Evolutionary conservation across 2,329 filamentous ascomycete species (phyloP).

Genomic region (Diaporthe sp.): DNA sequence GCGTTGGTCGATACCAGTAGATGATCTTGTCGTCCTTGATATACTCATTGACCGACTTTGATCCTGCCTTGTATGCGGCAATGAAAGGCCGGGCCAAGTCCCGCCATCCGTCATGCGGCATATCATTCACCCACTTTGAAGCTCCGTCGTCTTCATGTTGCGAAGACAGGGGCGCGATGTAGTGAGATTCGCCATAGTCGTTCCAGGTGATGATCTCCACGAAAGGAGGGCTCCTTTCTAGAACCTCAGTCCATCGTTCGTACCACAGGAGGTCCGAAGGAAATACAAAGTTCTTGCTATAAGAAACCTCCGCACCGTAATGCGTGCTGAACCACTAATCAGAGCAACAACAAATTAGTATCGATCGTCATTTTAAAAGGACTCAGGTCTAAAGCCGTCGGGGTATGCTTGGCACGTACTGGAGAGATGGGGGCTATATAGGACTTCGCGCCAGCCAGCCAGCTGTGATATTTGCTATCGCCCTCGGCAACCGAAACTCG

Average conservation of each 20-base stretch:
- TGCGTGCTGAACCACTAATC: constrained; percentile 42
- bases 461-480: constrained; percentile 52
- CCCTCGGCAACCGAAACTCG: constrained; percentile 58
- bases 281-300: constrained; percentile 42
- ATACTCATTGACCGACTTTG: constrained; percentile 51
- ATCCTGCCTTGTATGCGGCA: constrained; percentile 65
- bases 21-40: constrained; percentile 64
- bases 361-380: background rate
- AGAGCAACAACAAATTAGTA: background rate
- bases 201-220: constrained; percentile 42
- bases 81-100: constrained; percentile 69
- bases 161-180: constrained; percentile 41
- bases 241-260: constrained; percentile 39
- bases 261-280: constrained; percentile 41
- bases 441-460: constrained; percentile 49
- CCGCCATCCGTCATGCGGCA: constrained; percentile 66
- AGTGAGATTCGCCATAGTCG: constrained; percentile 43
- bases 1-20: constrained; percentile 70
- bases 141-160: constrained; percentile 40
- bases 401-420: background rate
- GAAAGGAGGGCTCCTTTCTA: constrained; percentile 36
- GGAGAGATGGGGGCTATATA: constrained; percentile 44
- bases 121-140: constrained; percentile 46
- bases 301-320: constrained; percentile 39
- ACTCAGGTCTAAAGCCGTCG: background rate